Evolutionary conservation across 1,284 basidiomycete genomes (phyloP), one percentile per base, ranked within the genome.

Genomic region (Microbotryum saponariae): DNA sequence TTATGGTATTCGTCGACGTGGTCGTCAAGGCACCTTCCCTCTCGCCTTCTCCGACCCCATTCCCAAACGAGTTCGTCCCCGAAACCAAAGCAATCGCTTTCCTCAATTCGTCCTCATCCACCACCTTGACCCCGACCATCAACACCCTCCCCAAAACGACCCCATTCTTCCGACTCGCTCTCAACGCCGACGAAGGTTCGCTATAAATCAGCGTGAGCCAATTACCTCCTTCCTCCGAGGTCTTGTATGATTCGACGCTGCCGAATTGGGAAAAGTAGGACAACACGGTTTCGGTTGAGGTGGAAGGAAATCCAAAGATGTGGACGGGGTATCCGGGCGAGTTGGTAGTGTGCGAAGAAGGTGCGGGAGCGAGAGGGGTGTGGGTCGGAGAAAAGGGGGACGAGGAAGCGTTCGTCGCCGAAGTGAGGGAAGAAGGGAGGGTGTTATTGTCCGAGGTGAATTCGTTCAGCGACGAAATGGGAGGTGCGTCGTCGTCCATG

Each of bases 111-210:
- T 64, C 84, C 84, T 84, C 84, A 87, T 76, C 66, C 33, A 66
- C 58, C 8, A 54, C 60, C 51, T 89, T 89, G 54, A 82, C 83
- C 9, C 88, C 88, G 50, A 90, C 77, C 87, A 90, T 90, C 80
- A 83, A 87, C 53, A 78, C 80, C 3, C 87, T 86, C 21, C 81
- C 78, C 16, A 90, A 72, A 1, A 88, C 76, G 52, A 89, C 88
- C 0, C 88, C 88, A 65, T 85, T 89, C 75, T 86, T 86, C 54
- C 85, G 77, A 16, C 88, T 82, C 1, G 88, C 87, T 14, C 88
- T 78, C 63, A 86, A 74, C 0, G 88, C 88, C 58, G 88, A 85
- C 33, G 81, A 82, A 12, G 83, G 78, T 65, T 87, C 82, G 48
- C 77, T 75, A 70, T 85, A 89, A 21, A 59, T 63, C 42, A 73